A percentile compares a stretch with the other conserved stretches of the same genome.
Conservation (phyloP, 208 protist genomes). For the Crithidia mellificae region DNA sequence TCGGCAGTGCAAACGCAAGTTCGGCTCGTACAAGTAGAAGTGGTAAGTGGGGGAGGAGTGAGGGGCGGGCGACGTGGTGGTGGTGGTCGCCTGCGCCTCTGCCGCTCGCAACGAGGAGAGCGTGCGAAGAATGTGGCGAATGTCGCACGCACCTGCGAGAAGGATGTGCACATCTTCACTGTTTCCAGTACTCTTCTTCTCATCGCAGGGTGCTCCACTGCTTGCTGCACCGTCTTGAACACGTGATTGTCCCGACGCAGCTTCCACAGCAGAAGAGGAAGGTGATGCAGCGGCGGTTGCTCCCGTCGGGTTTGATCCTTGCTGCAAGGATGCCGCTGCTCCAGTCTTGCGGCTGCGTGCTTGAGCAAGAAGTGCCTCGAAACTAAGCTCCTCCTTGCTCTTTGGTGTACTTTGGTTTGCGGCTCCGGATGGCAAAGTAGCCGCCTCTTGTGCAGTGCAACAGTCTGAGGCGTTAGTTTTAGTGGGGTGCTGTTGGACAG, state of each 20-base stretch:
- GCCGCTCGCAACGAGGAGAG: conserved; percentile 55
- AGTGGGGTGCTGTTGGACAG: not conserved
- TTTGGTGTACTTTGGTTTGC: not conserved
- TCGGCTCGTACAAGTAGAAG: conserved; percentile 91
- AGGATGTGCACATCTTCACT: conserved; percentile 64
- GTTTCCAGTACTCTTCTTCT: no score
- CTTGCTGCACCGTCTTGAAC: no score
- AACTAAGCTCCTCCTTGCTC: conserved; percentile 32
- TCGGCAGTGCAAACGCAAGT: conserved; percentile 79
- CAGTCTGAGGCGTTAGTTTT: not conserved
- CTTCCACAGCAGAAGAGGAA: no score
- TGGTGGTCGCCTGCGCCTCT: conserved; percentile 3
- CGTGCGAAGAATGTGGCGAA: conserved; percentile 86
- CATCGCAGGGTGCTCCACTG: no score
- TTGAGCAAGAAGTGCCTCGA: conserved; percentile 54
- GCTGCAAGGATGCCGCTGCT: not conserved
- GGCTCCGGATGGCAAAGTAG: not conserved
- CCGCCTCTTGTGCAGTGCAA: no score
- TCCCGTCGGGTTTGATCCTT: no score
- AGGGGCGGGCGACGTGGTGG: no score
- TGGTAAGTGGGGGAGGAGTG: conserved; percentile 58
- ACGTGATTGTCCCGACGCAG: no score
- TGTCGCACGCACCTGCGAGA: conserved; percentile 74
- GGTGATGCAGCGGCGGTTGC: no score
- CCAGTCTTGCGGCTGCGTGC: conserved; percentile 20